phyloP scores from a whole-genome alignment of 1,284 basidiomycete species.

The Leccinum fallax region DNA sequence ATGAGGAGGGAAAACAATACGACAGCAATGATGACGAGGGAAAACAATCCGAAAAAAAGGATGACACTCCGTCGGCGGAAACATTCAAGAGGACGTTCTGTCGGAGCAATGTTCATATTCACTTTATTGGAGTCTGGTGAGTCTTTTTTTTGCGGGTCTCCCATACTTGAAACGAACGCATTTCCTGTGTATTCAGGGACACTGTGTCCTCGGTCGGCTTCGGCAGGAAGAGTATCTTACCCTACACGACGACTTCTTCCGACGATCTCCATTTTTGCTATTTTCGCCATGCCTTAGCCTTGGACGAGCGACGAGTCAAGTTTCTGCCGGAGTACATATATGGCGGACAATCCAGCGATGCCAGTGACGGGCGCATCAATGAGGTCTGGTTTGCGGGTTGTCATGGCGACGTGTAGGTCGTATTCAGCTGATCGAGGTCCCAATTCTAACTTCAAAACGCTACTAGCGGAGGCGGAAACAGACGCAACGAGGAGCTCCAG shows the following conservation, averaged over 20 bases:
- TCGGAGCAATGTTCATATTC: conserved; percentile 29
- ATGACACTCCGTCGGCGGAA: conserved; percentile 18
- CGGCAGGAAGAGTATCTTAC: conserved; percentile 25
- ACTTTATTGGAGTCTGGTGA: conserved; percentile 43
- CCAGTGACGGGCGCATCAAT: conserved; percentile 27
- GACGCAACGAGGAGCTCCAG: conserved; percentile 29
- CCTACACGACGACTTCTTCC: conserved; percentile 29
- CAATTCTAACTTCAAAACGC: conserved; percentile 5
- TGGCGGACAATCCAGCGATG: conserved; percentile 22
- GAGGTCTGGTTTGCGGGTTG: conserved; percentile 41
- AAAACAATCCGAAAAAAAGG: conserved; percentile 5
- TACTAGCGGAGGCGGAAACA: conserved; percentile 32
- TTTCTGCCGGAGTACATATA: conserved; percentile 42
- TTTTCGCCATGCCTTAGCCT: conserved; percentile 35
- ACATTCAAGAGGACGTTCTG: conserved; percentile 33
- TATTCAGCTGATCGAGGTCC: not conserved
- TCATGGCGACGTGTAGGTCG: conserved; percentile 39
- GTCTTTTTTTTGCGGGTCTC: conserved; percentile 1
- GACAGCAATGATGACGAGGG: no score
- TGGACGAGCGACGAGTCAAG: conserved; percentile 45
- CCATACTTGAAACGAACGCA: not conserved
- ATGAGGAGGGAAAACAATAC: conserved; percentile 16
- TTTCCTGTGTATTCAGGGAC: conserved; percentile 22
- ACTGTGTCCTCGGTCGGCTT: conserved; percentile 41
- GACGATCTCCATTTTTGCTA: conserved; percentile 31